Evolutionary conservation across 176 grass and related monocot species (phyloP), one percentile per base, ranked within the genome.

Genomic region (Eragrostis nindensis): DNA sequence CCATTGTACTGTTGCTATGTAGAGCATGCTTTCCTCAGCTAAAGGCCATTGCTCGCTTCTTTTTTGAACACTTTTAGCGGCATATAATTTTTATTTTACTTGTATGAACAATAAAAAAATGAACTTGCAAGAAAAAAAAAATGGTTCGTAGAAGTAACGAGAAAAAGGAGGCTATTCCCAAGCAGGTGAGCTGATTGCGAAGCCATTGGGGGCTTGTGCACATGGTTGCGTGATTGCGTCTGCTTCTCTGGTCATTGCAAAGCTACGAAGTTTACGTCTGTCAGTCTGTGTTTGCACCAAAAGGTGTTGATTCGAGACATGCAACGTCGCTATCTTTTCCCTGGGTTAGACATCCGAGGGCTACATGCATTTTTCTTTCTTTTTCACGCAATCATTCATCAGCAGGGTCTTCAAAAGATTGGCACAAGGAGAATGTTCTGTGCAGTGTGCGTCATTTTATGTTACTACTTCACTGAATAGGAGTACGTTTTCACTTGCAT

Each of bases 371-470:
- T 27, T 77, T 36, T 24, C 24, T 32, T 57, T 59, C 17, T 62
- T 84, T 71, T 54, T 32, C 36, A 79, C 59, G 75, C 56, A 64
- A 66, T 79, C 68, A 86, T 73, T 55, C 66, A 15, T 49, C 42
- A 17, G 62, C 75, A 66, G 47, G 67, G 25, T 21, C 62, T 68
- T 80, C 41, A 41, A 80, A 86, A 80, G 69, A 80, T 19, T 69
- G 57, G 62, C 60, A 47, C 66, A 47, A 47, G n/a, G 77, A 60
- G 77, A 86, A 80, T 74, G 84, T 86, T 80, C 77, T 47, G 57
- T 29, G 22, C 50, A 55, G 11, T 42, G 36, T 27, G 46, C 19
- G 13, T 62, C 25, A 60, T 11, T 42, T 42, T 11, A 18, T 3
- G 54, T 18, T 14, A 25, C 13, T 14, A 25, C 13, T 25, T 57